Evolutionary conservation across 2,329 filamentous ascomycete genomes (phyloP), one percentile per base, ranked within the genome.

Genomic region (Onygena corvina): DNA sequence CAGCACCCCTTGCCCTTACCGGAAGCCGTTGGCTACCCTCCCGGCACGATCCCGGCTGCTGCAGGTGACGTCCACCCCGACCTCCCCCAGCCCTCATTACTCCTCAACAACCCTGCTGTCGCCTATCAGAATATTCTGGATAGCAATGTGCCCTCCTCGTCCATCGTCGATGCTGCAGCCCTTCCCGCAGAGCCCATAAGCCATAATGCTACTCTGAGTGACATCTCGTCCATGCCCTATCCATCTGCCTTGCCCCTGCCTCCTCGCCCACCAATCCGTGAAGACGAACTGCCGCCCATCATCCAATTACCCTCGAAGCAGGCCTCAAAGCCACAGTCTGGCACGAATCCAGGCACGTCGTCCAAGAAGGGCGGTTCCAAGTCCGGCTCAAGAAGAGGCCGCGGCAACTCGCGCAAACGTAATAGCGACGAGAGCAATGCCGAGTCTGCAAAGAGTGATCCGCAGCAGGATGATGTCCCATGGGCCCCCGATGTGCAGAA

Each of bases 51-150:
- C 38, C 38, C 29, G 7, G 14, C 20, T 21, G 14, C 16, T 42
- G 35, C 52, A 47, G 57, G 56, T 49, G 54, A 59, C 49, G 42
- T 47, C 38, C 53, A 55, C 21, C 51, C 59, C 54, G 55, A 44
- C 38, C 55, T 52, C 8, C 34, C 54, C 47, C 53, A 53, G 46
- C 50, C 54, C 51, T 55, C 55, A 7, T 23, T 27, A 25, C 21
- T 42, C n/a, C n/a, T n/a, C n/a, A n/a, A n/a, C 50, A 61, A 66
- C 53, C 61, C 59, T 49, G 71, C 67, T 52, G 67, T 73, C 58
- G 68, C 72, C 58, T 71, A 70, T 56, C 70, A 73, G 59, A 68
- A 64, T 50, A 59, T 73, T 50, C 65, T 73, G 58, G 69, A 72
- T 62, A 72, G 71, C 57, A 64, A 72, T 31, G 64, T 68, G 52